Conservation (phyloP, 2,329 filamentous ascomycete species). For the Acrocalymma vagum region DNA sequence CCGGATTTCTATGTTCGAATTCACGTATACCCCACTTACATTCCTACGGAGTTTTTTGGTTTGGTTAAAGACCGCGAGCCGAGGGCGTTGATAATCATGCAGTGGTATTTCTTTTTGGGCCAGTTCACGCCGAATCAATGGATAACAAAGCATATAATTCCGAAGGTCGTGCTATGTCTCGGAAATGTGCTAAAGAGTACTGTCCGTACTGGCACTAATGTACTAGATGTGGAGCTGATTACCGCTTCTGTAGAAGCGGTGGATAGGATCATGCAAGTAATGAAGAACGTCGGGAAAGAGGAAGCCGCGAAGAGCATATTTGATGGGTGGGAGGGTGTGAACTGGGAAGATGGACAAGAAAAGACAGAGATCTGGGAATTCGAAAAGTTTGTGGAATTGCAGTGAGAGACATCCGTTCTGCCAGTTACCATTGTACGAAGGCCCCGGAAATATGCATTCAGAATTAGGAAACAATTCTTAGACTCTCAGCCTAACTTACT, state of each 20-base stretch:
- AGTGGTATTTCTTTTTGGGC: slow-evolving; percentile 40
- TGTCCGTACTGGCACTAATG: no score
- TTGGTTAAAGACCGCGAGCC: slow-evolving; percentile 33
- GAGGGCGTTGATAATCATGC: slow-evolving; percentile 32
- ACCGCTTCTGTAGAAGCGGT: slow-evolving; percentile 28
- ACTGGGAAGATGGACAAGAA: slow-evolving; percentile 33
- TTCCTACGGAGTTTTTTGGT: slow-evolving; percentile 36
- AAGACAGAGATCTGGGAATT: slow-evolving; percentile 30
- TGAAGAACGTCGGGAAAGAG: slow-evolving; percentile 21
- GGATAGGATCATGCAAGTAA: slow-evolving; percentile 21
- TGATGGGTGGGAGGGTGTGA: slow-evolving; percentile 33
- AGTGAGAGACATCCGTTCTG: no score
- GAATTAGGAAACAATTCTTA: no score
- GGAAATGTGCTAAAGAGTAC: no score
- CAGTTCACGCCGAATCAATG: slow-evolving; percentile 33
- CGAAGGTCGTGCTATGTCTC: slow-evolving; percentile 11
- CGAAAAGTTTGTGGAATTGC: slow-evolving; percentile 13
- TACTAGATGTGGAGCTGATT: slow-evolving; percentile 33
- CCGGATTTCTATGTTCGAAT: slow-evolving; percentile 39
- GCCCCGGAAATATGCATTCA: no score
- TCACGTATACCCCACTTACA: slow-evolving; percentile 37
- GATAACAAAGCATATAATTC: no score
- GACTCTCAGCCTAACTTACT: not conserved
- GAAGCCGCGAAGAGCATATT: slow-evolving; percentile 35
- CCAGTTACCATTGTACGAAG: no score